Percentiles rank a stretch among this genome's conserved stretches.
Conservation (phyloP, 257 asterid genomes). For the Fraxinus cuspidata region DNA sequence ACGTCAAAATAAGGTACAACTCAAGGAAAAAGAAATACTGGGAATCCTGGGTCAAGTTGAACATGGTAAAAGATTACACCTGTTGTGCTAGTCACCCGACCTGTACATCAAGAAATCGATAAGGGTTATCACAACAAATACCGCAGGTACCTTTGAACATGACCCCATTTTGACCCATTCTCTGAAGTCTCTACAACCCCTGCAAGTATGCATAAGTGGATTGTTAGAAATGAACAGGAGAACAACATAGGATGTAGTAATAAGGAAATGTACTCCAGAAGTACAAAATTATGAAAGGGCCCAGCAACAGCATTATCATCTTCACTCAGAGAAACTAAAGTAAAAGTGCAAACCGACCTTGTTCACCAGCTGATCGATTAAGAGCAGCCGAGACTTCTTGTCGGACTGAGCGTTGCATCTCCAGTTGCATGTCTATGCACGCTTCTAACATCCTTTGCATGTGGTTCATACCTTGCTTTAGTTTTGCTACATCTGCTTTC, state of each 20-base stretch:
- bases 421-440: conserved; percentile 97
- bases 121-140: conserved; percentile 81
- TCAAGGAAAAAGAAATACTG: not conserved
- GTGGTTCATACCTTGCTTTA: conserved; percentile 92
- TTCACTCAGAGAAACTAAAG: not conserved
- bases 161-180: conserved; percentile 78
- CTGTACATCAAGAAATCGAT: conserved; percentile 87
- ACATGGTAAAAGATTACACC: no score
- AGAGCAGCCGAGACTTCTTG: conserved; percentile 97
- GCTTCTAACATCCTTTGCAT: conserved; percentile 98
- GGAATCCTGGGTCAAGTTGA: not conserved
- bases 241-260: not conserved
- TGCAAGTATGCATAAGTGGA: conserved; percentile 26
- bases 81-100: conserved; percentile 28
- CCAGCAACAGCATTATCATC: not conserved
- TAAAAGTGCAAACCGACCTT: conserved; percentile 46
- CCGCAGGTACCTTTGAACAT: conserved; percentile 87
- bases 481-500: conserved; percentile 73
- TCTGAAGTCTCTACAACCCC: conserved; percentile 67
- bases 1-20: not conserved
- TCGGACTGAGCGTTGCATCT: conserved; percentile 86
- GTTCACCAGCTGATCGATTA: conserved; percentile 73
- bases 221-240: conserved; percentile 6
- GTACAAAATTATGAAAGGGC: not conserved
- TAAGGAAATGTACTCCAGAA: not conserved